Conservation (phyloP, 2,329 filamentous ascomycete species). For the Mycosphaerella arachidis region DNA sequence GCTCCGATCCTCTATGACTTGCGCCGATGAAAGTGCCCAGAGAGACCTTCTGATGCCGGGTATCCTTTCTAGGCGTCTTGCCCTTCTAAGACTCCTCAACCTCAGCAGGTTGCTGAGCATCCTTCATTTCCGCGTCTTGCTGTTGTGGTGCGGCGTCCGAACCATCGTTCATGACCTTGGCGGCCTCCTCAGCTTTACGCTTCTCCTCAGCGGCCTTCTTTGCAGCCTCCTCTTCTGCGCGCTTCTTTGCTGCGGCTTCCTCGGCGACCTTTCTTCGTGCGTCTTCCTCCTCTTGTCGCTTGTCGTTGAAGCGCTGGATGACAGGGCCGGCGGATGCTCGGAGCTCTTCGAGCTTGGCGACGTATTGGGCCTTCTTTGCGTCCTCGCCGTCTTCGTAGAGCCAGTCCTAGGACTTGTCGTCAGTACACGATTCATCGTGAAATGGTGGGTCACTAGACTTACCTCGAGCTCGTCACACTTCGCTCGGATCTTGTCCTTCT, state of each 20-base stretch:
- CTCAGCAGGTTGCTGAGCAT: conserved; percentile 40
- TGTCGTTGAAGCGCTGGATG: conserved; percentile 91
- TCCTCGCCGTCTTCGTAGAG: conserved; percentile 97
- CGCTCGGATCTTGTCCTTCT: conserved; percentile 79
- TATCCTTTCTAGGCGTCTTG: no score
- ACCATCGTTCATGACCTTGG: conserved; percentile 33
- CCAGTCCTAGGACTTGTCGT: conserved; percentile 67
- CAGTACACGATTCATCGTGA: conserved; percentile 5
- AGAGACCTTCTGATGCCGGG: no score
- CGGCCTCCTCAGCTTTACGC: conserved; percentile 48
- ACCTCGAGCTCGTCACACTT: conserved; percentile 87
- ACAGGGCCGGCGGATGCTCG: conserved; percentile 85
- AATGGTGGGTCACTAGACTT: conserved; percentile 39
- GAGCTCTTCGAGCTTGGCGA: conserved; percentile 94
- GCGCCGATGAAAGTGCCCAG: neutral
- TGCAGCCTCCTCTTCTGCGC: conserved; percentile 66
- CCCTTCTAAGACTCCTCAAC: conserved; percentile 25
- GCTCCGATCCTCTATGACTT: neutral
- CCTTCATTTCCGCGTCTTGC: conserved; percentile 55
- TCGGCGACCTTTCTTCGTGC: conserved; percentile 65
- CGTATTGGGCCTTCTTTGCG: conserved; percentile 85
- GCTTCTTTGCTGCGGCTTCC: conserved; percentile 58
- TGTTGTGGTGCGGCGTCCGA: conserved; percentile 39
- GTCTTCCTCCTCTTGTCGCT: conserved; percentile 80
- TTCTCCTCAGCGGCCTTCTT: conserved; percentile 68